Evolutionary conservation across 2,329 filamentous ascomycete genomes (phyloP).

Genomic region (Fusarium phyllophilum): DNA sequence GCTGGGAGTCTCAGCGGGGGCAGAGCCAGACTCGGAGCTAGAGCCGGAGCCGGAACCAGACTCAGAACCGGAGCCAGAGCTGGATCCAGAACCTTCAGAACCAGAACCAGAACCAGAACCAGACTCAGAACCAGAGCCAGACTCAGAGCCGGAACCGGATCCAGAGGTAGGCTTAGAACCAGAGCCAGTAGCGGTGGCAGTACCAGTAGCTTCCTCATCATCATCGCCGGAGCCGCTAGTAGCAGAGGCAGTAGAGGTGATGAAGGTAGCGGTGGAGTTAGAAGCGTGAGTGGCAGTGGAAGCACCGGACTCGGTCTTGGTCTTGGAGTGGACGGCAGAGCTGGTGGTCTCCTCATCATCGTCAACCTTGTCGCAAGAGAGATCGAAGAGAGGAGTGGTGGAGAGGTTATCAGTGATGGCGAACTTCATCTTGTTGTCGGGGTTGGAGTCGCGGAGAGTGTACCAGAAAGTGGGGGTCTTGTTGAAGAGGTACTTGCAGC

Average conservation of each 20-base stretch:
- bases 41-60: constrained; percentile 28
- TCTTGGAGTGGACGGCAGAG: constrained; percentile 34
- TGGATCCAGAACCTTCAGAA: constrained; percentile 11
- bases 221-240: constrained; percentile 63
- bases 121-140: neutral
- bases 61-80: constrained; percentile 21
- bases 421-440: constrained; percentile 68
- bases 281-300: constrained; percentile 20
- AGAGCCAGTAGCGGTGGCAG: constrained; percentile 17
- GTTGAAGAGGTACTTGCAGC: constrained; percentile 67
- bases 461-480: constrained; percentile 70
- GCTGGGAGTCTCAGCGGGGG: constrained; percentile 33
- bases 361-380: constrained; percentile 59
- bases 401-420: constrained; percentile 64
- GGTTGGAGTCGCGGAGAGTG: constrained; percentile 69
- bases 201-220: constrained; percentile 59
- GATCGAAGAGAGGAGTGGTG: constrained; percentile 62
- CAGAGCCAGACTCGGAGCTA: constrained; percentile 18
- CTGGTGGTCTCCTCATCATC: constrained; percentile 36
- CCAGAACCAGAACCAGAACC: constrained; percentile 10
- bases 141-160: neutral
- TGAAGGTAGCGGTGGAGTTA: constrained; percentile 53
- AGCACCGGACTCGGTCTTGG: constrained; percentile 22
- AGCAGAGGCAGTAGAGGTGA: constrained; percentile 47
- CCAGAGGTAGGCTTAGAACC: constrained; percentile 3